These are phyloP conservation scores for Microglena sp. DNA, from an alignment of 139 green algal species.

Conservation along the genomic window DNA sequence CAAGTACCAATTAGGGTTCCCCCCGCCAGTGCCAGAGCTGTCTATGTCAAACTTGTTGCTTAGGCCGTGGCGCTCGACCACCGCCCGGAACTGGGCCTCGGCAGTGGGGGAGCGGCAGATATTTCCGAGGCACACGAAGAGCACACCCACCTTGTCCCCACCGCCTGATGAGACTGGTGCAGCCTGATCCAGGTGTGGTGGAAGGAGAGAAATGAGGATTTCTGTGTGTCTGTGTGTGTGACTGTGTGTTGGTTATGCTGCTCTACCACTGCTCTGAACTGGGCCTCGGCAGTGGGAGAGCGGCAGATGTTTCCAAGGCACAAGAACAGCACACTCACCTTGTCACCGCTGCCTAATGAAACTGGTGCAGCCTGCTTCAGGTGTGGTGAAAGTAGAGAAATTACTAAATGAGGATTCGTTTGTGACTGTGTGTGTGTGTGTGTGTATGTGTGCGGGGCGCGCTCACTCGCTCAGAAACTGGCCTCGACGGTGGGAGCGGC, in stretches of 20 bases:
- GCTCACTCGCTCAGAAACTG: conserved; percentile 74
- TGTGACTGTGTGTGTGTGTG: too few relatives aligned
- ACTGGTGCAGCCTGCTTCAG: too few relatives aligned
- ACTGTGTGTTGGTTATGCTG: too few relatives aligned
- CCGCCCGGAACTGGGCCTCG: conserved; percentile 79
- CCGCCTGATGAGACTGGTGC: too few relatives aligned
- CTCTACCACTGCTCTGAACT: conserved; percentile 79
- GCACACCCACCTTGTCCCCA: conserved; percentile 58
- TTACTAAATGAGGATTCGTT: too few relatives aligned
- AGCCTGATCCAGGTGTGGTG: too few relatives aligned
- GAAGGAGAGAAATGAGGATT: too few relatives aligned
- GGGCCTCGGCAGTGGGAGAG: conserved; percentile 82
- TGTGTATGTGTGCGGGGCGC: too few relatives aligned
- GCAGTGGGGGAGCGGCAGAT: conserved; percentile 90
- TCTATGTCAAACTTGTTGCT: conserved; percentile 72
- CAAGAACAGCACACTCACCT: conserved; percentile 69
- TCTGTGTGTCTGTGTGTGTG: too few relatives aligned
- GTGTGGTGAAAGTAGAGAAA: too few relatives aligned
- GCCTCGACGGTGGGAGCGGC: conserved; percentile 86
- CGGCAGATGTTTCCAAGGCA: conserved; percentile 92
- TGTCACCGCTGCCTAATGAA: too few relatives aligned
- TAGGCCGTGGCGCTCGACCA: conserved; percentile 65
- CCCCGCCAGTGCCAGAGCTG: conserved; percentile 84
- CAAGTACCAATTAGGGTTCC: conserved; percentile 37
- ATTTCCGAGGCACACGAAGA: conserved; percentile 86